A percentile compares a stretch with the other conserved stretches of the same genome.
These are phyloP conservation scores for Aulographum hederae DNA, from an alignment of 2,329 filamentous ascomycete genomes.

Conservation along the genomic window DNA sequence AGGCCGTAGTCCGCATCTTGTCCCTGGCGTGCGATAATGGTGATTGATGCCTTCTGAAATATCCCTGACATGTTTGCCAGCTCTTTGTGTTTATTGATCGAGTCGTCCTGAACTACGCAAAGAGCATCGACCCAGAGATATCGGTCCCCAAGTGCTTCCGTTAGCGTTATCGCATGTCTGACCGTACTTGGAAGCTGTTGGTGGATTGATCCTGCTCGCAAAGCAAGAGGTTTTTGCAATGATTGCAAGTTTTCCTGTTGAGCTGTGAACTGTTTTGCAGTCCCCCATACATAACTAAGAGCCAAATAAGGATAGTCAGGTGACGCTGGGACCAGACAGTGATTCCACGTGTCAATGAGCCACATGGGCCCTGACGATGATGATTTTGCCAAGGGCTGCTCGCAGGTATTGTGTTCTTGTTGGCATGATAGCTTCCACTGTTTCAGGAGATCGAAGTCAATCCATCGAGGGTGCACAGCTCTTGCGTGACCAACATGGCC, in stretches of 20 bases:
- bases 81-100: background rate
- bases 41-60: constrained; percentile 1
- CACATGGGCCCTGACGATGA: background rate
- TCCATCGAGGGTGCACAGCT: too few species aligned
- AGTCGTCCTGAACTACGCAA: constrained; percentile 4
- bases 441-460: constrained; percentile 7
- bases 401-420: background rate
- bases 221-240: background rate
- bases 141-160: background rate
- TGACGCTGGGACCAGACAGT: background rate
- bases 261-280: background rate
- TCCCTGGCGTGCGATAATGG: constrained; percentile 4
- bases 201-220: background rate
- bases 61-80: constrained; percentile 3
- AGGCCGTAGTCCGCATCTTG: background rate
- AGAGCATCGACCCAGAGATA: constrained; percentile 6
- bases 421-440: constrained; percentile 8
- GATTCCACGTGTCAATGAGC: background rate
- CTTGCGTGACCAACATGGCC: too few species aligned
- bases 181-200: constrained; percentile 1
- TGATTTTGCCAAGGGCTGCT: background rate
- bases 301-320: background rate
- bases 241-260: background rate
- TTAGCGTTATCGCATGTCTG: constrained; percentile 3
- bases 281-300: constrained; percentile 1